Conservation (phyloP, 441 rosid species). For the Biscutella laevigata region DNA sequence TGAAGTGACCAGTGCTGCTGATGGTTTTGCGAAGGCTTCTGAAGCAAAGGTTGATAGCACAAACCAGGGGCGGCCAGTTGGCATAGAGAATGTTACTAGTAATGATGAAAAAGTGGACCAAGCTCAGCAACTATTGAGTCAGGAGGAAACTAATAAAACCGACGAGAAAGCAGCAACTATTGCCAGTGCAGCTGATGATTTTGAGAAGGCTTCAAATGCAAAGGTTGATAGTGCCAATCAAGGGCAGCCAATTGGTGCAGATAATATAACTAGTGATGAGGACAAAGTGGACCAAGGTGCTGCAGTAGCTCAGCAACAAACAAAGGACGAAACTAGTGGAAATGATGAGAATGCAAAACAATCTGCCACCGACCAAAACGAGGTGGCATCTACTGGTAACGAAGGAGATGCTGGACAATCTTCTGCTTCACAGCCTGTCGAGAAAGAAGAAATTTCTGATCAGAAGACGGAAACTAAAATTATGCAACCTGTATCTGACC, state of each 20-base stretch:
- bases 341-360: conserved; percentile 39
- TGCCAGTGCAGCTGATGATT: conserved; percentile 17
- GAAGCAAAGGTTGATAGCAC: conserved; percentile 31
- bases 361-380: conserved; percentile 42
- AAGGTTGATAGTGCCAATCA: conserved; percentile 25
- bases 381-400: conserved; percentile 27
- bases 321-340: conserved; percentile 33
- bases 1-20: conserved; percentile 38
- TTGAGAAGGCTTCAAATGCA: conserved; percentile 30
- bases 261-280: conserved; percentile 31
- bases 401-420: conserved; percentile 38
- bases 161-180: conserved; percentile 39
- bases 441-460: conserved; percentile 41
- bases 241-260: conserved; percentile 25
- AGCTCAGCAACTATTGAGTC: conserved; percentile 30
- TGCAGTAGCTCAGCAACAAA: conserved; percentile 33
- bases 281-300: conserved; percentile 35
- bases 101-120: conserved; percentile 34
- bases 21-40: conserved; percentile 31
- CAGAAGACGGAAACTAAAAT: conserved; percentile 43
- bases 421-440: conserved; percentile 44
- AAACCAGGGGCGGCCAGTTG: conserved; percentile 28
- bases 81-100: conserved; percentile 29
- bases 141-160: conserved; percentile 35
- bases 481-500: conserved; percentile 36